Conservation (phyloP, 2,329 filamentous ascomycete genomes). For the Aspergillus tamarii region DNA sequence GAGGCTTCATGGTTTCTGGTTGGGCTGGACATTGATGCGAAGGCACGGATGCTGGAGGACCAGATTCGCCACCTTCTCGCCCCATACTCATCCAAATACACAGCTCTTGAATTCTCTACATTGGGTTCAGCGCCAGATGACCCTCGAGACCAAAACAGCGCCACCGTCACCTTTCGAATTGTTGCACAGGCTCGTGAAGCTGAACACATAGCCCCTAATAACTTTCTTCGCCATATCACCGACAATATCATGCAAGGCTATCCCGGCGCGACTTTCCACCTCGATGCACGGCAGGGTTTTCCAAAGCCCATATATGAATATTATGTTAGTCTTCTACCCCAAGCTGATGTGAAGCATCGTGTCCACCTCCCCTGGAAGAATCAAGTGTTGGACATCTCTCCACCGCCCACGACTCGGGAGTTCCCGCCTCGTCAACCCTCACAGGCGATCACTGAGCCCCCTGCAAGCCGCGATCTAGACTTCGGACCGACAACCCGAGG, state of each 20-base stretch:
- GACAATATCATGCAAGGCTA: constrained; percentile 48
- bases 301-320: constrained; percentile 41
- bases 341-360: constrained; percentile 28
- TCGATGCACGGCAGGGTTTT: constrained; percentile 38
- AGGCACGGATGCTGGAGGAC: constrained; percentile 50
- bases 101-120: constrained; percentile 33
- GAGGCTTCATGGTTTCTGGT: constrained; percentile 50
- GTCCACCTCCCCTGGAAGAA: constrained; percentile 31
- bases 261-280: constrained; percentile 41
- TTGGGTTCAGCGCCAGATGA: constrained; percentile 37
- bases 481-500: constrained; percentile 29
- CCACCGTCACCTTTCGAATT: constrained; percentile 46
- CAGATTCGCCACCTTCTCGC: constrained; percentile 47
- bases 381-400: constrained; percentile 21
- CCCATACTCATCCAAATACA: constrained; percentile 37
- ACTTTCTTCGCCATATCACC: constrained; percentile 40
- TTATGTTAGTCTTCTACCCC: constrained; percentile 32
- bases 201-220: constrained; percentile 35
- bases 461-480: constrained; percentile 9
- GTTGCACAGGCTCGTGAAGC: constrained; percentile 51
- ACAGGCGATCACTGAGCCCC: constrained; percentile 15
- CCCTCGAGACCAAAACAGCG: constrained; percentile 45
- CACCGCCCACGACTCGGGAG: constrained; percentile 19
- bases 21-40: constrained; percentile 50
- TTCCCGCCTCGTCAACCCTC: constrained; percentile 24